phyloP scores from a whole-genome alignment of 352 stramenopile genomes.

The Pythium brachiatum region DNA sequence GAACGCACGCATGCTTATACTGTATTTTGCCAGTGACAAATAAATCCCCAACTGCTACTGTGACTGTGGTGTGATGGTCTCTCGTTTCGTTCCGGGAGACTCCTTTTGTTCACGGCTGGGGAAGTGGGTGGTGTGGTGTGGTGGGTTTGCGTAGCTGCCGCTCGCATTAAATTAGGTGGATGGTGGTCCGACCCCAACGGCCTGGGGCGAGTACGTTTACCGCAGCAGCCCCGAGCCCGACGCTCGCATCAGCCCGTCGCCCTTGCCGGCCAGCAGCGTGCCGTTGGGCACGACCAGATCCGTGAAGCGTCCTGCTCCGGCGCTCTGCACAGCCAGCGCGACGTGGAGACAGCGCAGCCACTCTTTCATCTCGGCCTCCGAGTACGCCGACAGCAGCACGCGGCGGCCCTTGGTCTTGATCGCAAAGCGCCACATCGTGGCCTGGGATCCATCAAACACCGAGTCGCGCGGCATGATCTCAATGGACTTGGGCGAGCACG shows the following conservation, averaged over 20 bases:
- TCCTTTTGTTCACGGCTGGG: background rate
- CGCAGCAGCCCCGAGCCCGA: slow-evolving; percentile 38
- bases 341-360: slow-evolving; percentile 81
- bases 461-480: slow-evolving; percentile 84
- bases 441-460: slow-evolving; percentile 66
- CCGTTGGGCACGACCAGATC: slow-evolving; percentile 66
- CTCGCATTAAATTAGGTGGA: slow-evolving; percentile 27
- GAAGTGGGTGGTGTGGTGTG: slow-evolving; percentile 5
- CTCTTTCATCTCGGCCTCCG: slow-evolving; percentile 82
- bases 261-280: slow-evolving; percentile 59
- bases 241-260: slow-evolving; percentile 48
- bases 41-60: slow-evolving; percentile 1
- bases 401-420: slow-evolving; percentile 62
- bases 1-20: slow-evolving; percentile 1
- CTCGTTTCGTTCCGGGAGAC: background rate
- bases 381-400: slow-evolving; percentile 73
- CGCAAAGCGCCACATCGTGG: slow-evolving; percentile 82
- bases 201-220: background rate
- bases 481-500: slow-evolving; percentile 61
- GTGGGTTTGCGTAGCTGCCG: background rate
- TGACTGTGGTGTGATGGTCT: no score
- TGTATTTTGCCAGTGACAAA: slow-evolving; percentile 2
- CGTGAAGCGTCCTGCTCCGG: slow-evolving; percentile 55
- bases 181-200: background rate
- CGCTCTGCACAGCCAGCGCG: slow-evolving; percentile 53